These are phyloP conservation scores for Pythium dissimile DNA, from an alignment of 352 stramenopile genomes.

Conservation along the genomic window DNA sequence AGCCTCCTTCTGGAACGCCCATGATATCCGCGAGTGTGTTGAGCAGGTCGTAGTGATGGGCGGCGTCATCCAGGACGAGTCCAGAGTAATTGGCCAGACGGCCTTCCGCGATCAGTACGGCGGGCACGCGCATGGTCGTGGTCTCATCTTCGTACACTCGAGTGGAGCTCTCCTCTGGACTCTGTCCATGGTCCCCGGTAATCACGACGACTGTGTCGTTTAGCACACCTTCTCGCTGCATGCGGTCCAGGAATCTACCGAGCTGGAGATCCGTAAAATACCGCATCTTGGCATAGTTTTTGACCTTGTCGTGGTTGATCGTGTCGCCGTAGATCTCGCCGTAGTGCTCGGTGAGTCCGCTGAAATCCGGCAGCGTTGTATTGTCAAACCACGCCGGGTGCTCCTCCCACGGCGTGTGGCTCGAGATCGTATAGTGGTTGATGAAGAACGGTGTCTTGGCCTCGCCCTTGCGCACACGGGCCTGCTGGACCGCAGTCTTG, in stretches of 20 bases:
- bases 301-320: conserved; percentile 1
- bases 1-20: conserved; percentile 15
- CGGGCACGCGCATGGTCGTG: conserved; percentile 22
- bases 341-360: too few species aligned
- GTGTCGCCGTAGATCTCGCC: conserved; percentile 6
- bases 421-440: conserved; percentile 61
- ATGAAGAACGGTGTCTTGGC: conserved; percentile 47
- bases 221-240: conserved; percentile 34
- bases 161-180: conserved; percentile 24
- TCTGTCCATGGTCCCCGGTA: conserved; percentile 42
- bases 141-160: conserved; percentile 17
- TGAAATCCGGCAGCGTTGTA: conserved; percentile 33
- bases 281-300: conserved; percentile 36
- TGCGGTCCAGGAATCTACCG: conserved; percentile 52
- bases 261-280: conserved; percentile 46
- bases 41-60: conserved; percentile 18
- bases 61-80: conserved; percentile 11
- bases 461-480: conserved; percentile 14
- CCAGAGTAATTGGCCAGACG: conserved; percentile 10
- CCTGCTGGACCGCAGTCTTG: conserved; percentile 30
- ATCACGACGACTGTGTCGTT: conserved; percentile 55
- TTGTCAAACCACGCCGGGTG: conserved; percentile 34
- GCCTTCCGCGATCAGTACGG: conserved; percentile 12
- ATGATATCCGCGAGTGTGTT: conserved; percentile 24
- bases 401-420: conserved; percentile 34